Evolutionary conservation across 495 filamentous ascomycete species (phyloP), one percentile per base, ranked within the genome.

Genomic region (Niebla homalea): DNA sequence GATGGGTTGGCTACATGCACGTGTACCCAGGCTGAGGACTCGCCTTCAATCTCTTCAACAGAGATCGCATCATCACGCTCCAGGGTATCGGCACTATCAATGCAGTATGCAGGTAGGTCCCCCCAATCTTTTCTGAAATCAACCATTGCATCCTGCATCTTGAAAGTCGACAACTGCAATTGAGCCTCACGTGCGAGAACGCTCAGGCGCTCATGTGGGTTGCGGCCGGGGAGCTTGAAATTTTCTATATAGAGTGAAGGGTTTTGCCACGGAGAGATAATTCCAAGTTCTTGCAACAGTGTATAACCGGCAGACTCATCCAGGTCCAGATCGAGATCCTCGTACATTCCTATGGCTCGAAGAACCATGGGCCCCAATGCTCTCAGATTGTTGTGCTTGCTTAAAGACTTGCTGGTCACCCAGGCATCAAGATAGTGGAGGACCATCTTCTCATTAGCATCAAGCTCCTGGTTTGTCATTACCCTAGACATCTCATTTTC

Each of bases 1-100:
- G 89, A 83, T 2, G 90, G 93, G 59, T 97, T 92, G n/a, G 93
- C 92, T 35, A 94, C 71, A 60, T 98, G 92, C 11, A 93, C 64
- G 59, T 85, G 88, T 26, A 97, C 68, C 93, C 93, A 97, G 51
- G 68, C 63, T 15, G 83, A 76, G 4, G 71, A 71, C 1, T 68
- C 62, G 14, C 68, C 64, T 0, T 70, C 67, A 2, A 84, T 72
- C 10, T 64, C 65, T 60, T 92, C 86, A 7, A 96, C 51, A 1
- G 89, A 95, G 8, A 97, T 65, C 20, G 85, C 90, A 60, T 97
- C 90, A 54, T 98, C 92, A 46, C 94, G 85, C 57, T 96, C 89
- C 37, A 76, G 60, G 1, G 92, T 81, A 26, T 64, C 63, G 2
- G 70, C 68, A 53, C 75, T 73, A 60, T 98, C 92, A 50, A 98